Evolutionary conservation across 31 red algal genomes (phyloP), one percentile per base, ranked within the genome.

Genomic region (Endocladia muricata): DNA sequence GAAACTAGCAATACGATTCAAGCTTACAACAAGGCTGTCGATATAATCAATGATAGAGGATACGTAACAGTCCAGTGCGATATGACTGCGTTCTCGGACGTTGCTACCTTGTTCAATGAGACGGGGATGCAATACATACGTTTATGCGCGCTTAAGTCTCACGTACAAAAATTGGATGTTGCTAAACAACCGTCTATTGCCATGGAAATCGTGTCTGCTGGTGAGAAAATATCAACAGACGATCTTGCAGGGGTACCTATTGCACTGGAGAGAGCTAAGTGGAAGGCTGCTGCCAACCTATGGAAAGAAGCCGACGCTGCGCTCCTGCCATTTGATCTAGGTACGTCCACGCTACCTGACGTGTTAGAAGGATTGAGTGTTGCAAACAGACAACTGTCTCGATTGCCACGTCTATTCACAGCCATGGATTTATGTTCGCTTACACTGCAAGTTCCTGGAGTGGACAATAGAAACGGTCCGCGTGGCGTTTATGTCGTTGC

Each of bases 251-350:
- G 33, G 8, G 86, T 61, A 25, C 19, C 77, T 3, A 43, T 70
- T 1, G 55, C 61, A 33, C 30, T 90, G 7, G 59, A 81, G 13
- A 5, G 13, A 19, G 59, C 51, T 26, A 68, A 70, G 38, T 42
- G 77, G 40, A 41, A 4, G 23, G 86, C 77, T 17, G 57, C 76
- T 7, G 38, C 7, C 34, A 38, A 23, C 0, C 47, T 90, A 37
- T 90, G 86, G 86, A 55, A 32, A 55, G 59, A 48, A 28, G 86
- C 82, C 6, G 76, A 80, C 64, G 77, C 63, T 4, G 43, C 78
- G 6, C 48, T 57, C 25, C 25, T 90, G 34, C 86, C 86, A 23
- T 52, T 57, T 9, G 36, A 70, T n/a, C 59, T 29, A 2, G 4
- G 51, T 2, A 41, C 60, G 6, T 31, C 31, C 37, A 68, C 25